These are phyloP conservation scores for Heliocybe sulcata DNA, from an alignment of 1,284 basidiomycete genomes.

Conservation along the genomic window DNA sequence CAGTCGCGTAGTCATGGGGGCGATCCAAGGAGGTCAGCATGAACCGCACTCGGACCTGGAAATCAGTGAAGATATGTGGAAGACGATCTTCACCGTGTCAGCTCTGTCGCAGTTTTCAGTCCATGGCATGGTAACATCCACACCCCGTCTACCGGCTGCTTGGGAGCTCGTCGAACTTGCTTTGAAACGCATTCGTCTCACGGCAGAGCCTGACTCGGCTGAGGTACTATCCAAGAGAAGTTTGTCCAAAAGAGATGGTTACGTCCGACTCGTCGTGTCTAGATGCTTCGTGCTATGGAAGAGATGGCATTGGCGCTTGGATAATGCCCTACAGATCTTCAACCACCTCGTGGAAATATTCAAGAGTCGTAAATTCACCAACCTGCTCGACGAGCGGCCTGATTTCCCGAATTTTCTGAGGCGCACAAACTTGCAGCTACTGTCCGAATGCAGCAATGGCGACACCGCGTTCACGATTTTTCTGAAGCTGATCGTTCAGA, in stretches of 20 bases:
- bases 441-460: conserved; percentile 40
- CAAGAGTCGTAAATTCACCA: conserved; percentile 72
- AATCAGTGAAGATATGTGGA: conserved; percentile 71
- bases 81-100: conserved; percentile 61
- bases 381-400: conserved; percentile 61
- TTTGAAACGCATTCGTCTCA: conserved; percentile 54
- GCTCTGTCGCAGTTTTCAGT: conserved; percentile 76
- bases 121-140: conserved; percentile 49
- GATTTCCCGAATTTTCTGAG: conserved; percentile 80
- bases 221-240: conserved; percentile 26
- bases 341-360: conserved; percentile 73
- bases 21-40: conserved; percentile 23
- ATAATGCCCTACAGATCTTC: conserved; percentile 54
- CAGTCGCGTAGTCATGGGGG: conserved; percentile 36
- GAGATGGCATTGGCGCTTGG: conserved; percentile 72
- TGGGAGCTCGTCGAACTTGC: conserved; percentile 65
- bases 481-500: conserved; percentile 68
- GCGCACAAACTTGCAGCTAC: conserved; percentile 46
- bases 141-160: conserved; percentile 42
- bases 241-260: conserved; percentile 64
- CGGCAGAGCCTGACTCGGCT: conserved; percentile 45
- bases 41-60: conserved; percentile 31
- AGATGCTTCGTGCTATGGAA: conserved; percentile 69
- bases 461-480: conserved; percentile 81
- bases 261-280: conserved; percentile 66